Conservation (phyloP, 306 rosid species). For the Sindora glabra region DNA sequence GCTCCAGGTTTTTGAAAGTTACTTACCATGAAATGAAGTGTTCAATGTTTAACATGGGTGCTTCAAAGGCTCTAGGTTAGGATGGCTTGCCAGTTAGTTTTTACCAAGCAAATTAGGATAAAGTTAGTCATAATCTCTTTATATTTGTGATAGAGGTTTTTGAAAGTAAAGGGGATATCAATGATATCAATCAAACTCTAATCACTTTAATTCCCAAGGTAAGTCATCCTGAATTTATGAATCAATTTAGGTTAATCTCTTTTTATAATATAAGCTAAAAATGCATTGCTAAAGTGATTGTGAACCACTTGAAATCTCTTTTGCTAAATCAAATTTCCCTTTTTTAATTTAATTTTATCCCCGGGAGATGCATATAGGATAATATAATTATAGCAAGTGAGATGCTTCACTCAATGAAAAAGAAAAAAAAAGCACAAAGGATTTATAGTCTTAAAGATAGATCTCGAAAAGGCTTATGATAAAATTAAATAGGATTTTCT, state of each 20-base stretch:
- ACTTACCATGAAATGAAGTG: background rate
- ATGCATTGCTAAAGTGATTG: background rate
- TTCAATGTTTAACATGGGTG: background rate
- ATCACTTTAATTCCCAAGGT: background rate
- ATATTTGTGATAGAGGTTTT: no score
- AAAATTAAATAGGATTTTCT: no score
- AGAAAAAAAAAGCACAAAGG: background rate
- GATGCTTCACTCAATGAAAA: background rate
- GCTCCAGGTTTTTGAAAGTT: no score
- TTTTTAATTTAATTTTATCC: background rate
- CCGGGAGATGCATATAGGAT: background rate
- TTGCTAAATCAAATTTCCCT: background rate
- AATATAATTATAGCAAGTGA: background rate
- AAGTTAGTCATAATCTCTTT: background rate
- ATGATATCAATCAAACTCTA: background rate
- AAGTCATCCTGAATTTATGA: background rate
- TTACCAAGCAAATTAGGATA: background rate
- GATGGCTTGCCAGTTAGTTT: background rate
- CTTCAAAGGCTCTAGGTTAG: background rate
- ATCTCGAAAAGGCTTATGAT: no score
- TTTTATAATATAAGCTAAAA: no score
- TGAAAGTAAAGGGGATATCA: background rate
- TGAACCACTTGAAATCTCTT: no score
- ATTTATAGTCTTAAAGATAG: background rate
- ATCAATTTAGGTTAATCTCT: background rate